Conservation (phyloP, 768 basidiomycete species). For the Hydnomerulius pinastri region DNA sequence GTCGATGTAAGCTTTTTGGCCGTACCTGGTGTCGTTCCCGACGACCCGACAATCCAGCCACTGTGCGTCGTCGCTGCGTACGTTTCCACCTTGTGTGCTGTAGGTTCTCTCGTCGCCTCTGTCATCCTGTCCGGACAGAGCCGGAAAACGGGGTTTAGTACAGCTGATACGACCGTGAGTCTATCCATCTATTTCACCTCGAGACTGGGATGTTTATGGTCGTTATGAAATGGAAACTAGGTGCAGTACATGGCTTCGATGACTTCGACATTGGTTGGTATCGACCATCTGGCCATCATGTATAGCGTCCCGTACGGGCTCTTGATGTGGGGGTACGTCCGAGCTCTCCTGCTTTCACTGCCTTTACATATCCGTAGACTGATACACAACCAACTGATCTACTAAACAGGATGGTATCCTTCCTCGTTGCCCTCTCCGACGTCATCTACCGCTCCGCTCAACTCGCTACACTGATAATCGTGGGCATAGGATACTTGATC, state of each 20-base stretch:
- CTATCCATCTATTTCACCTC: background rate
- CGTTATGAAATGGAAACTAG: no score
- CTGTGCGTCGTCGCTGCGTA: slow-evolving; percentile 36
- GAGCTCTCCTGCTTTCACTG: background rate
- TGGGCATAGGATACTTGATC: slow-evolving; percentile 18
- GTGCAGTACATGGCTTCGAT: slow-evolving; percentile 21
- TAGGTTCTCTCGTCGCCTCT: slow-evolving; percentile 37
- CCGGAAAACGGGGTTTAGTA: slow-evolving; percentile 24
- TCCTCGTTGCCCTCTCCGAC: slow-evolving; percentile 26
- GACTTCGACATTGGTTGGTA: slow-evolving; percentile 16
- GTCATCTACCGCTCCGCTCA: slow-evolving; percentile 25
- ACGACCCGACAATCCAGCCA: background rate
- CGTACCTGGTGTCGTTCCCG: slow-evolving; percentile 41
- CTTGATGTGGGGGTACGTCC: slow-evolving; percentile 35
- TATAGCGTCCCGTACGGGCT: slow-evolving; percentile 37
- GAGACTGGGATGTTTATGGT: no score
- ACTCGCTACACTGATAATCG: slow-evolving; percentile 10
- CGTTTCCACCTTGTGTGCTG: slow-evolving; percentile 36
- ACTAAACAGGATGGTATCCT: slow-evolving; percentile 32
- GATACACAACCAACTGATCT: no score
- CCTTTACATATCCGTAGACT: no score
- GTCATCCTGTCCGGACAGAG: slow-evolving; percentile 40
- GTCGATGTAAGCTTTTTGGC: slow-evolving; percentile 57
- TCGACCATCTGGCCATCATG: slow-evolving; percentile 33
- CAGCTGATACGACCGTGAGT: slow-evolving; percentile 32